Conservation (phyloP, 2,329 filamentous ascomycete genomes). For the Pestalotiopsis sp. region DNA sequence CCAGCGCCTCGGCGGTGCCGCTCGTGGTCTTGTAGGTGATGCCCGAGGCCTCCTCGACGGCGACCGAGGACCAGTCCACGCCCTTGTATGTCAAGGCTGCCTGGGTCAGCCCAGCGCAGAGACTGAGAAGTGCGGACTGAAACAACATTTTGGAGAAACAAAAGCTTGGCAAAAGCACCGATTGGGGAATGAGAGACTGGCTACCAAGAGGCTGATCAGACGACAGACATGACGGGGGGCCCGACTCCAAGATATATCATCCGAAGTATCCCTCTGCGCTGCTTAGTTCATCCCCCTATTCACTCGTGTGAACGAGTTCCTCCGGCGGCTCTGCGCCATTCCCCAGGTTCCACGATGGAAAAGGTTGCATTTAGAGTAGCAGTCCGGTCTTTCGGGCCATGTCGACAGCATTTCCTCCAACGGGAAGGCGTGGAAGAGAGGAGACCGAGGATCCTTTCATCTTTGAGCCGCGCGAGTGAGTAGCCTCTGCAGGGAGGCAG, state of each 20-base stretch:
- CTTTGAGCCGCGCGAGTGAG: neutral
- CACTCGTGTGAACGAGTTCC: neutral
- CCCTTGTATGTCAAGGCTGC: conserved; percentile 64
- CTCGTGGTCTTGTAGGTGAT: conserved; percentile 60
- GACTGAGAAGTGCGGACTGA: neutral
- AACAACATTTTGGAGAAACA: conserved; percentile 2
- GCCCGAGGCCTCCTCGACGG: conserved; percentile 63
- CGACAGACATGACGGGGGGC: neutral
- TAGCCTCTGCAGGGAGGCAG: neutral
- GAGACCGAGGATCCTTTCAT: conserved; percentile 7
- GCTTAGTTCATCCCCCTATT: neutral
- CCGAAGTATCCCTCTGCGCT: neutral
- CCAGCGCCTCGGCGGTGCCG: conserved; percentile 56
- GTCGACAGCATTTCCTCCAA: conserved; percentile 2
- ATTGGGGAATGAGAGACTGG: neutral
- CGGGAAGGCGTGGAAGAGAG: neutral
- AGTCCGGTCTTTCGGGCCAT: neutral
- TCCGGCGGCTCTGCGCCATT: neutral
- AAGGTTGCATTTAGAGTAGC: neutral
- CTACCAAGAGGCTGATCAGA: neutral
- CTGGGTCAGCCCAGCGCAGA: conserved; percentile 2
- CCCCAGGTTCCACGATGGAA: neutral
- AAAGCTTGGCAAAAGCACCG: neutral
- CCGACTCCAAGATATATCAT: neutral
- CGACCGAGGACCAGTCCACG: conserved; percentile 70